A percentile compares a stretch with the other conserved stretches of the same genome.
phyloP scores from a whole-genome alignment of 495 filamentous ascomycete genomes.

The Xylaria bambusicola region DNA sequence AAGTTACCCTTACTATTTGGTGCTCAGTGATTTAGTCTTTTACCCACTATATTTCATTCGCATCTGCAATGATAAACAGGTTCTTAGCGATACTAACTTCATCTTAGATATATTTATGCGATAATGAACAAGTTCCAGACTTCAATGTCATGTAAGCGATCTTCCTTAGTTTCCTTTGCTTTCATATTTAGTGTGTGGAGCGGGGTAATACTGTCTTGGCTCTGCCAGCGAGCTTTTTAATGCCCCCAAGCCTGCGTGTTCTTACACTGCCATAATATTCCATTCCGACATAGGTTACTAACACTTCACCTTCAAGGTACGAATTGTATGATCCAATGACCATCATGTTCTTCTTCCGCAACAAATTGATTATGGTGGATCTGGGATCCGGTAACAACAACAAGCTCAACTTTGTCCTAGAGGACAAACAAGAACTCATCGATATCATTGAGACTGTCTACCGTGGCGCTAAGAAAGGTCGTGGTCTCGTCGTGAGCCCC shows the following conservation, averaged over 20 bases:
- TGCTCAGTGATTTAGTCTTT: not conserved
- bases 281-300: not conserved
- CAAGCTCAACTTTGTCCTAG: slow-evolving; percentile 87
- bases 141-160: slow-evolving; percentile 85
- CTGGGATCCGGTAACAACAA: slow-evolving; percentile 99
- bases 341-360: slow-evolving; percentile 93
- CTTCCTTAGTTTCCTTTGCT: not conserved
- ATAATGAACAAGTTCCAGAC: slow-evolving; percentile 87
- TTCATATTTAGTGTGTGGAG: not conserved
- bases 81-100: no score
- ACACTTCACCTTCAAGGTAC: slow-evolving; percentile 21
- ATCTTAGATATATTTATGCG: slow-evolving; percentile 73
- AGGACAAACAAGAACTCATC: slow-evolving; percentile 98
- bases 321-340: slow-evolving; percentile 74
- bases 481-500: slow-evolving; percentile 92
- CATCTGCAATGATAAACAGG: no score
- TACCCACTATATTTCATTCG: no score
- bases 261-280: not conserved
- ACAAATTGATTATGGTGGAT: slow-evolving; percentile 99
- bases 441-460: slow-evolving; percentile 99
- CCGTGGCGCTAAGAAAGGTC: slow-evolving; percentile 93
- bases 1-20: not conserved
- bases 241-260: no score
- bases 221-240: no score
- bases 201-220: no score